Base-by-base conservation (phyloP, 108 stramenopile genomes). In the Chaetoceros tenuissimus region DNA sequence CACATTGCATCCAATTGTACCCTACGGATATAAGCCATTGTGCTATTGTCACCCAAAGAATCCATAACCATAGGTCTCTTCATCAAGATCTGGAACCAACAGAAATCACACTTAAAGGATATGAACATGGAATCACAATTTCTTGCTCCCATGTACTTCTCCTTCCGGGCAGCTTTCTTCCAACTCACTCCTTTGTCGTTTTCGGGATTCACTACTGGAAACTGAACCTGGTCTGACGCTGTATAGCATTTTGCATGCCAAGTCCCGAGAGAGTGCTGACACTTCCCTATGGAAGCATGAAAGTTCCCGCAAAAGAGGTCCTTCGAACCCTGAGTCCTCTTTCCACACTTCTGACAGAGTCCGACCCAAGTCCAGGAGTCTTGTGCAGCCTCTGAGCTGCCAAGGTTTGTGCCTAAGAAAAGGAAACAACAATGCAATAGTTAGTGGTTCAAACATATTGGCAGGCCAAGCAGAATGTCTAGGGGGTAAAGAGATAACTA, bases 231-330 rank as follows among this genome's bases (percentile, higher is more conserved):
- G 2, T 19, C 7, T 8, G 48, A 10, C 3, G 24, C 55, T 16
- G 3, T 2, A 43, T 71, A 79, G 45, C 82, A 83, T 7, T 20
- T 24, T 8, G 51, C 66, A 60, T 66, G 67, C 64, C 72, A 79
- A 0, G 46, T 67, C 21, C 24, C 46, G 17, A 23, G 31, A 62
- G 78, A 79, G 45, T 45, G 49, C 48, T 25, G 59, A 31, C 43
- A 73, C 43, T 22, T 20, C 1, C 29, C 65, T n/a, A 55, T 48
- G 29, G n/a, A n/a, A 10, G 5, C 31, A 17, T 55, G 51, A 67
- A 66, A 84, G 55, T 84, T 84, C n/a, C 53, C 67, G 64, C 74
- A 72, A 31, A 72, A 60, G 44, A 77, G 54, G 18, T 72, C 74
- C 13, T 31, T 31, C 26, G 31, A 24, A 50, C 61, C 31, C 47